Percentiles rank a stretch among this genome's conserved stretches.
Conservation (phyloP, 106 monocot species). For the Ottelia alismoides region DNA sequence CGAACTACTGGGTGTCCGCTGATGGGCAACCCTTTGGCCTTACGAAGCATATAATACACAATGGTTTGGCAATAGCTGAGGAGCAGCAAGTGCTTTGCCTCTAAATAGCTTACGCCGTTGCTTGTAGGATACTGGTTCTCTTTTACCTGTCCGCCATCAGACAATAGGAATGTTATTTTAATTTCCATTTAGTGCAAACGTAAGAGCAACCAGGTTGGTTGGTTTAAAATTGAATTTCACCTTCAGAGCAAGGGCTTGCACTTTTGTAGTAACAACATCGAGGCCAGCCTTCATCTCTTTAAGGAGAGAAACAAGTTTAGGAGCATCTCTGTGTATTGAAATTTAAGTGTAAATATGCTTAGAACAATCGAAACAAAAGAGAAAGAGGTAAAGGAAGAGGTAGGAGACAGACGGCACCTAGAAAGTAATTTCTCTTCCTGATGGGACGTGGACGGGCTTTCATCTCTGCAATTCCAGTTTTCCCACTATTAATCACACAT, state of each 20-base stretch:
- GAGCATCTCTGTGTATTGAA: slow-evolving; percentile 47
- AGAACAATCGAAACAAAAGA: too few relatives aligned
- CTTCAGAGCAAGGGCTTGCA: slow-evolving; percentile 38
- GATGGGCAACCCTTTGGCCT: slow-evolving; percentile 70
- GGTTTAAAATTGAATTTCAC: slow-evolving; percentile 1
- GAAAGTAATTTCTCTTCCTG: too few relatives aligned
- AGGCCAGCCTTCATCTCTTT: slow-evolving; percentile 73
- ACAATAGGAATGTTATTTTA: not conserved
- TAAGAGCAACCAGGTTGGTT: not conserved
- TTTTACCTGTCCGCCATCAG: slow-evolving; percentile 40
- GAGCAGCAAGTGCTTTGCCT: slow-evolving; percentile 72
- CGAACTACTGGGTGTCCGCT: slow-evolving; percentile 61
- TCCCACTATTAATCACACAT: too few relatives aligned
- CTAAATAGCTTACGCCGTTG: slow-evolving; percentile 85
- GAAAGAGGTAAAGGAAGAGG: not conserved
- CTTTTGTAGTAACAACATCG: slow-evolving; percentile 45
- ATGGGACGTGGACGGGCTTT: too few relatives aligned
- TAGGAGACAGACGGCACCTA: too few relatives aligned
- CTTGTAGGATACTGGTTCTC: slow-evolving; percentile 54
- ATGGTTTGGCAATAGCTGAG: slow-evolving; percentile 71
- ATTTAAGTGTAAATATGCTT: too few relatives aligned
- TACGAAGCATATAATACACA: slow-evolving; percentile 77
- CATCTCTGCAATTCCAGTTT: too few relatives aligned
- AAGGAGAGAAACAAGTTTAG: slow-evolving; percentile 38
- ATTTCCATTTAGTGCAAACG: not conserved